phyloP scores from a whole-genome alignment of 208 protist genomes.

The Crithidia bombi region DNA sequence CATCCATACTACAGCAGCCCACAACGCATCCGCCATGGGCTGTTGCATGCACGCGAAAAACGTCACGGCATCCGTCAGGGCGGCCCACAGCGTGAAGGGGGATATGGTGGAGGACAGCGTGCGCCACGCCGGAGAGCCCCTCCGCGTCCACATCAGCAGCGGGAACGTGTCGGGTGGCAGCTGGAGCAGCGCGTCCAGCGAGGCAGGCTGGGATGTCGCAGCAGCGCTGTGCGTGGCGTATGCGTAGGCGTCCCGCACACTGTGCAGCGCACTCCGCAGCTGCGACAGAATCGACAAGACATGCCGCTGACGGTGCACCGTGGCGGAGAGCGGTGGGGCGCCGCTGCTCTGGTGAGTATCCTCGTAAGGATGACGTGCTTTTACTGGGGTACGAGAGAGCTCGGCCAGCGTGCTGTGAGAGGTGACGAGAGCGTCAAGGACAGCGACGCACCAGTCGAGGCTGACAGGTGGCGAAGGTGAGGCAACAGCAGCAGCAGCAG shows the following conservation, averaged over 20 bases:
- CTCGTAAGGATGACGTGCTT: conserved; percentile 6
- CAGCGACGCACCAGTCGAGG: conserved; percentile 9
- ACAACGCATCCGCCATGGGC: conserved; percentile 14
- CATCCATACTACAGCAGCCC: conserved; percentile 38
- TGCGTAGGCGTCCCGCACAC: conserved; percentile 16
- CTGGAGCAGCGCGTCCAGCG: conserved; percentile 28
- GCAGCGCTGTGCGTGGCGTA: conserved; percentile 1
- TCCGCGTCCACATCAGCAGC: neutral
- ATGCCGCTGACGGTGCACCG: neutral
- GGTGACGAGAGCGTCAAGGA: conserved; percentile 17
- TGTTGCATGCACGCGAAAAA: conserved; percentile 10
- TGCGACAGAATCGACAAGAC: conserved; percentile 8
- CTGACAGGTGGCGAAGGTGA: neutral
- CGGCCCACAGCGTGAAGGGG: conserved; percentile 18
- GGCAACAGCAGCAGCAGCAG: no score
- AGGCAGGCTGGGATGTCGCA: neutral
- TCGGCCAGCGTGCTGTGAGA: neutral
- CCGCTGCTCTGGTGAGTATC: neutral
- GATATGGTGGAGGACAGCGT: conserved; percentile 14
- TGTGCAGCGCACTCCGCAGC: conserved; percentile 26
- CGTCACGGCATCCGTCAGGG: conserved; percentile 12
- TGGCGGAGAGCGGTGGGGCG: neutral
- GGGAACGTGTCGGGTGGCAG: conserved; percentile 25
- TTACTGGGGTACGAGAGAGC: neutral
- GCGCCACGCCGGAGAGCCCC: conserved; percentile 3